Conservation (phyloP, 1,284 basidiomycete genomes). For the Marasmius oreades region DNA sequence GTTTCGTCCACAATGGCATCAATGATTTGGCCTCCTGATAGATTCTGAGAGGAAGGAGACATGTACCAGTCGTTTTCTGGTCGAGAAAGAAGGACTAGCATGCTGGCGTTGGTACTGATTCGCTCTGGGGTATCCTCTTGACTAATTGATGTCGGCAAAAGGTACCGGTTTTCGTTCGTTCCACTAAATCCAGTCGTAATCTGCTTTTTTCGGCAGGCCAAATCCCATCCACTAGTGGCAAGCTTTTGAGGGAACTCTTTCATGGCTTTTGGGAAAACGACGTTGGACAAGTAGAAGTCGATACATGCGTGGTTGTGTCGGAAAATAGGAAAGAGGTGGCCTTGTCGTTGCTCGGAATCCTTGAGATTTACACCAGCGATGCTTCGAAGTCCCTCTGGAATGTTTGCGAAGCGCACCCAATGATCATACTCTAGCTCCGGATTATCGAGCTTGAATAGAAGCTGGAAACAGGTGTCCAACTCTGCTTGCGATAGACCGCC, state of each 20-base stretch:
- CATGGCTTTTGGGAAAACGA: constrained; percentile 45
- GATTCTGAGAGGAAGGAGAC: constrained; percentile 17
- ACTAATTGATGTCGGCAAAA: constrained; percentile 42
- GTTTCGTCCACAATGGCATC: constrained; percentile 32
- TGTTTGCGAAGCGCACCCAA: not conserved
- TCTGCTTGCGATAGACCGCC: constrained; percentile 39
- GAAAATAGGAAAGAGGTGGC: constrained; percentile 21
- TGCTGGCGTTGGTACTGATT: constrained; percentile 44
- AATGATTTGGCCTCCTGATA: constrained; percentile 10
- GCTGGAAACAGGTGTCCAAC: constrained; percentile 34
- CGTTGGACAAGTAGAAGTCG: constrained; percentile 44
- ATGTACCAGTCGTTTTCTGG: constrained; percentile 40
- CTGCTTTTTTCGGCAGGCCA: constrained; percentile 34
- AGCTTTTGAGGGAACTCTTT: constrained; percentile 46
- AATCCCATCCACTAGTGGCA: constrained; percentile 48
- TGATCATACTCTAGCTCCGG: not conserved
- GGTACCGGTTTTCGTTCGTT: constrained; percentile 48
- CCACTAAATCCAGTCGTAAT: constrained; percentile 52
- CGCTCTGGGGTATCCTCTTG: constrained; percentile 41
- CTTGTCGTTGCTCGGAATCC: constrained; percentile 20
- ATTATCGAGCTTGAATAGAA: constrained; percentile 34
- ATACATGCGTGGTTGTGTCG: constrained; percentile 35
- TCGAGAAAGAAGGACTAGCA: constrained; percentile 39
- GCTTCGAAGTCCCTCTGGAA: constrained; percentile 14
- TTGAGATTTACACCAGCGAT: not conserved